phyloP scores from a whole-genome alignment of 208 protist species.

The Crithidia expoeki region DNA sequence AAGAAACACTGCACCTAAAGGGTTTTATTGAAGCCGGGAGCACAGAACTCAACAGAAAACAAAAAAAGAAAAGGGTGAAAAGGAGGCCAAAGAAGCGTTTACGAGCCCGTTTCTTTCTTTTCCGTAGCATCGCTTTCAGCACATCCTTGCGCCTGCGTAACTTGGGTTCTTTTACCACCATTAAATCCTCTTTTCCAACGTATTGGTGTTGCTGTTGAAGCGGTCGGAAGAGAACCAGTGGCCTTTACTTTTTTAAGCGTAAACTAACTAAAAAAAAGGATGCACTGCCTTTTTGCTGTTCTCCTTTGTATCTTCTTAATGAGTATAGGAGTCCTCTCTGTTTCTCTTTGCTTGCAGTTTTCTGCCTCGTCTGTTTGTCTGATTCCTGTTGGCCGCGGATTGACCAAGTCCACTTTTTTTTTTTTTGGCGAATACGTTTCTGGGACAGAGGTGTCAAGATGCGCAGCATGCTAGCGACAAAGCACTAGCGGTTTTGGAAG shows the following conservation, averaged over 20 bases:
- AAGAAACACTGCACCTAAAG: neutral
- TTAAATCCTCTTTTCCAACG: neutral
- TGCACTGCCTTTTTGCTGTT: neutral
- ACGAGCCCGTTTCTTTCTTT: neutral
- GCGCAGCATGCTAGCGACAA: too few relatives aligned
- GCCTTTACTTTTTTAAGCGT: neutral
- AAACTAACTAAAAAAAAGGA: neutral
- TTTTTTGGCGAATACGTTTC: neutral
- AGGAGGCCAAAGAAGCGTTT: neutral
- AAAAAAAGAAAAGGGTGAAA: neutral
- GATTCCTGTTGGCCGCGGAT: too few relatives aligned
- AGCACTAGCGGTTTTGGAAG: too few relatives aligned
- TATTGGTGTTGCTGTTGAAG: neutral
- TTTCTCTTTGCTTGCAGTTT: slow-evolving; percentile 5
- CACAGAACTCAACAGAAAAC: neutral
- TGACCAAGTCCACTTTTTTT: neutral
- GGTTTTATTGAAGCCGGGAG: neutral
- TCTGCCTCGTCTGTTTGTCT: neutral
- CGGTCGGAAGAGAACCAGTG: neutral
- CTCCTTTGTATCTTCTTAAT: neutral
- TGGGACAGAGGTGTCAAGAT: too few relatives aligned
- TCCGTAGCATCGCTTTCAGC: neutral
- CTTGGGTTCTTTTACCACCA: neutral
- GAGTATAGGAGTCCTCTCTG: neutral
- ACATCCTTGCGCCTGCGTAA: neutral